Evolutionary conservation across 2,329 filamentous ascomycete species (phyloP), one percentile per base, ranked within the genome.

Genomic region (Aureobasidium sp.): DNA sequence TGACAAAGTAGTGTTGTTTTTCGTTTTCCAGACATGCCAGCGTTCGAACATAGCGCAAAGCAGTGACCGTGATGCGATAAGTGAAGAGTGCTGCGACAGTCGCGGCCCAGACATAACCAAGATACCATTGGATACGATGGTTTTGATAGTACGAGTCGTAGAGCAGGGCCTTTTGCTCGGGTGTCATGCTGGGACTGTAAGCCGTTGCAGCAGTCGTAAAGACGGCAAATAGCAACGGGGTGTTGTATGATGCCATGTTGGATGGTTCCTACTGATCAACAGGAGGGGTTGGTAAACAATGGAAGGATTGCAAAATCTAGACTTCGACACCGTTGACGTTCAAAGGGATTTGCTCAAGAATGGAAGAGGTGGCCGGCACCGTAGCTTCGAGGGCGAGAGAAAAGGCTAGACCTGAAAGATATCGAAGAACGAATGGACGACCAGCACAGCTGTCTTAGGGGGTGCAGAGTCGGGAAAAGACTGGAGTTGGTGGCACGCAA

Each of bases 11-110:
- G 64, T 83, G 81, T 73, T 96, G 91, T 47, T 69, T 67, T 47
- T 70, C 70, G 76, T 90, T 91, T 76, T 83, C 87, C 66, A 96
- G 81, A 69, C 86, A 90, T 45, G 88, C 82, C 48, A 96, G 79
- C 30, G 83, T 87, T 65, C 91, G 85, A 41, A 92, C 78, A 70
- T 94, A 87, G 66, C 82, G 84, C 62, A 83, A 78, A 61, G 88
- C 75, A 60, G 82, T 79, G 55, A 85, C 80, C 60, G 78, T 74
- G 65, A 86, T 73, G 64, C 87, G 85, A 83, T 90, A 93, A 65
- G 86, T 67, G 65, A 89, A 79, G 67, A 92, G 79, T 54, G 81
- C 79, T 39, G 73, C 80, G 13, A 87, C 81, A 57, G 91, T 78
- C 55, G 81, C 81, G 59, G 84, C 84, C 72, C 89, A 85, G 32